Base-by-base conservation (phyloP, 169 alveolate species). In the Cryptosporidium ryanae region DNA sequence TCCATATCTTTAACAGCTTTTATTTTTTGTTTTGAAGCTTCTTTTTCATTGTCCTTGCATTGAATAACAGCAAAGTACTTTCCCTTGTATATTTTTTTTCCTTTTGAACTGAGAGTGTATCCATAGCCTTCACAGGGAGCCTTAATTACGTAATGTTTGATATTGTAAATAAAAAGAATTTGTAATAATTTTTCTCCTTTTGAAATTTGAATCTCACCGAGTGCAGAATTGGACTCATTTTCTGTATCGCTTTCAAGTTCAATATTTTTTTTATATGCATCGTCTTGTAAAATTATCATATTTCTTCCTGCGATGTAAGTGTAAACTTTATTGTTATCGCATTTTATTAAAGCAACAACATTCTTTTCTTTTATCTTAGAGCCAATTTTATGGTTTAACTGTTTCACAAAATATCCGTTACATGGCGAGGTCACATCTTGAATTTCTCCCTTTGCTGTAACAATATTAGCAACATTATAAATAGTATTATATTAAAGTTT, bases 61-160 rank as follows among this genome's bases (percentile, higher is more conserved):
- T 76, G 87, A 25, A 76, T 55, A 29, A 61, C 71, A 13, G 87
- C 87, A 25, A 76, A 76, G 23, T 76, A 76, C 44, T 76, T 55
- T 18, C 71, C 76, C 25, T 76, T 55, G 4, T 67, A 27, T 50
- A 76, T 65, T n/a, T 59, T 55, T 6, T 55, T 55, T 2, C 87
- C 87, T 21, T 32, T 18, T 13, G 87, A 76, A 61, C 63, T 76
- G 38, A 59, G 50, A 61, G 76, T 76, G 18, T 76, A 76, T 18
- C 87, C 87, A 27, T 17, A 76, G 17, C 87, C 87, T 44, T 15
- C 25, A 43, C 87, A 76, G 15, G 87, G 87, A 1, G 87, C 57
- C 12, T n/a, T 34, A 44, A 61, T 76, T 29, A 76, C 18, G 21
- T 76, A 61, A 61, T 76, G 34, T 46, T 76, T 76, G 15, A 76